Evolutionary conservation across 2,329 filamentous ascomycete genomes (phyloP).

Genomic region (Aspergillus vadensis): DNA sequence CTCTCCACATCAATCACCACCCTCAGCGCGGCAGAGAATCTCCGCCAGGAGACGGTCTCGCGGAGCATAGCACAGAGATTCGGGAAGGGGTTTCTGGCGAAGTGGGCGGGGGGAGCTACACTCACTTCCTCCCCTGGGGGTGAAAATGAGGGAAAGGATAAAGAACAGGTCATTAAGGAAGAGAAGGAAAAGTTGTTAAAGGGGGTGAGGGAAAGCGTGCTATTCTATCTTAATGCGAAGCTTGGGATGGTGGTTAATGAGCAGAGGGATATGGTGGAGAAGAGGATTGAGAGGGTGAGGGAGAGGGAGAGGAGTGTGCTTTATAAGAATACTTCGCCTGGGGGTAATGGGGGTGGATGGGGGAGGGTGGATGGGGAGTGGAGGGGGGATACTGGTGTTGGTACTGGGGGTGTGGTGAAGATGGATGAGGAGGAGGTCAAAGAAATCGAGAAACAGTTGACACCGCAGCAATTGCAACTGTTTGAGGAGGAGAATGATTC

Average conservation of each 20-base stretch:
- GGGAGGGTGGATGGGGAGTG: not conserved
- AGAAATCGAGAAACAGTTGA: slow-evolving; percentile 62
- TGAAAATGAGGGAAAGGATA: slow-evolving; percentile 53
- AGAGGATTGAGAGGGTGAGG: slow-evolving; percentile 76
- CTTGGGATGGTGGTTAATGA: slow-evolving; percentile 75
- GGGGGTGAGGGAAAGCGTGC: slow-evolving; percentile 75
- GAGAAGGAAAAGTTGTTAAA: slow-evolving; percentile 66
- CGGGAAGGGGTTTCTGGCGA: slow-evolving; percentile 45
- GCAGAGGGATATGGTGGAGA: slow-evolving; percentile 92
- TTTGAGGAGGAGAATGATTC: slow-evolving; percentile 92
- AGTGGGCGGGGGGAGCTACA: slow-evolving; percentile 61
- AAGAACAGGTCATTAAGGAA: slow-evolving; percentile 73
- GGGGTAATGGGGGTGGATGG: slow-evolving; percentile 6
- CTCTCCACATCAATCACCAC: slow-evolving; percentile 78
- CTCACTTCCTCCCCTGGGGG: slow-evolving; percentile 46
- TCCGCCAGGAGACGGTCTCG: slow-evolving; percentile 74
- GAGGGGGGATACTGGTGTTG: not conserved
- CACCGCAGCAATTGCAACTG: slow-evolving; percentile 83
- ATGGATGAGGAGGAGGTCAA: slow-evolving; percentile 37
- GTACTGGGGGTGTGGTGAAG: slow-evolving; percentile 8
- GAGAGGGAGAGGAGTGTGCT: slow-evolving; percentile 87
- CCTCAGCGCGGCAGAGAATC: slow-evolving; percentile 77
- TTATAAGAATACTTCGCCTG: slow-evolving; percentile 43
- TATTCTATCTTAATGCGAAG: slow-evolving; percentile 77
- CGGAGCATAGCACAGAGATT: slow-evolving; percentile 74